Base-by-base conservation (phyloP, 2,329 filamentous ascomycete species). In the Hyphodiscus sp. region DNA sequence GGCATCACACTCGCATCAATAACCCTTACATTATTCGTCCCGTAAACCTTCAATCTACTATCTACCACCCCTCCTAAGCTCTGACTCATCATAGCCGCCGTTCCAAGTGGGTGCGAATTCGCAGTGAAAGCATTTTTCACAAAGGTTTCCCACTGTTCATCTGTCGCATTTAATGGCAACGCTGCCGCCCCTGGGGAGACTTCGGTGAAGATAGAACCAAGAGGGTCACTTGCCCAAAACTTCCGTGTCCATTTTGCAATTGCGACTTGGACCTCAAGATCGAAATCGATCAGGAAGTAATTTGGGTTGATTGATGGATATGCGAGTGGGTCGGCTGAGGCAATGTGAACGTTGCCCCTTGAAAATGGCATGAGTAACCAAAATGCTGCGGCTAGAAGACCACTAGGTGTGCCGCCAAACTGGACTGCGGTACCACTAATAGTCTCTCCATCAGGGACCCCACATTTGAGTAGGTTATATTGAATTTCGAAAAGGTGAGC, bases 1-100 rank as follows among this genome's bases (percentile, higher is more conserved):
- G 80, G 80, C 8, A 82, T 76, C n/a, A 80, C 66, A 0, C 75
- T 79, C 0, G 79, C 79, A 62, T 83, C 79, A 23, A 76, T 73
- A 13, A 83, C 72, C 9, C 79, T 73, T 2, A 82, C 70, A 20
- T 73, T 75, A 46, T 74, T 71, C 43, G 81, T 67, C 0, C 79
- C 79, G 55, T 78, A 74, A 2, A 83, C 79, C 54, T 71, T 73
- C 1, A 83, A 72, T 16, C 60, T 67, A 16, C 68, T 63, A 61
- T 81, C 75, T 0, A 81, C 76, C 0, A 78, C 77, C 26, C 76
- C 78, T 6, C 57, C 58, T n/a, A n/a, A n/a, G 20, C 55, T 44
- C 29, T 50, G 30, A 5, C 54, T 49, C 51, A 55, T 51, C 58
- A 61, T 61, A 2, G 57, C 45, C n/a, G 51, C 51, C 3, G 50